Evolutionary conservation across 2,329 filamentous ascomycete genomes (phyloP).

Genomic region (Alternaria triticina): DNA sequence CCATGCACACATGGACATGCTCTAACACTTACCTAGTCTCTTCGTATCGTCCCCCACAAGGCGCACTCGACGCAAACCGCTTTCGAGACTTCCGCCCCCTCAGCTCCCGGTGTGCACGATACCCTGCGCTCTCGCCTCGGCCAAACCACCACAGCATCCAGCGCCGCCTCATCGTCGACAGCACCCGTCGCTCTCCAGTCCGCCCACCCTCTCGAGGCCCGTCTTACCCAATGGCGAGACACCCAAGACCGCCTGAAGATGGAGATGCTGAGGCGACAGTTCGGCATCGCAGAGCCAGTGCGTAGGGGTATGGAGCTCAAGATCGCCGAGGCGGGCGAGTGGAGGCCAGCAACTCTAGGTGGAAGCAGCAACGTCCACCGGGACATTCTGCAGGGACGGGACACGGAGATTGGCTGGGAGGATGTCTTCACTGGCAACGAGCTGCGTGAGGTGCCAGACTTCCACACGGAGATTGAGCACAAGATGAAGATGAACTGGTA

Average conservation of each 20-base stretch:
- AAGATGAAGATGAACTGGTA: constrained; percentile 79
- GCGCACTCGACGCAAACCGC: constrained; percentile 64
- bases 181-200: constrained; percentile 60
- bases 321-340: constrained; percentile 80
- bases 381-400: constrained; percentile 83
- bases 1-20: background rate
- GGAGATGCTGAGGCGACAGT: constrained; percentile 83
- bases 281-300: constrained; percentile 91
- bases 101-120: constrained; percentile 91
- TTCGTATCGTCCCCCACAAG: constrained; percentile 83
- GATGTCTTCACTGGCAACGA: constrained; percentile 86
- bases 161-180: constrained; percentile 26
- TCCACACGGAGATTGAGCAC: constrained; percentile 94
- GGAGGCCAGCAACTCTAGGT: constrained; percentile 74
- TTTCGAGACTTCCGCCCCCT: constrained; percentile 72
- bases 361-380: constrained; percentile 77
- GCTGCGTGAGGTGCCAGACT: constrained; percentile 69
- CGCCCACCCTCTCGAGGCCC: constrained; percentile 87
- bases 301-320: constrained; percentile 93
- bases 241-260: constrained; percentile 90
- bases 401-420: constrained; percentile 85
- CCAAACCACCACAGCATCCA: constrained; percentile 52
- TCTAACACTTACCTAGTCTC: constrained; percentile 63
- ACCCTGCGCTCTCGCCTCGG: constrained; percentile 85
- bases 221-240: constrained; percentile 86